phyloP scores from a whole-genome alignment of 257 asterid species.

The Vinca minor region DNA sequence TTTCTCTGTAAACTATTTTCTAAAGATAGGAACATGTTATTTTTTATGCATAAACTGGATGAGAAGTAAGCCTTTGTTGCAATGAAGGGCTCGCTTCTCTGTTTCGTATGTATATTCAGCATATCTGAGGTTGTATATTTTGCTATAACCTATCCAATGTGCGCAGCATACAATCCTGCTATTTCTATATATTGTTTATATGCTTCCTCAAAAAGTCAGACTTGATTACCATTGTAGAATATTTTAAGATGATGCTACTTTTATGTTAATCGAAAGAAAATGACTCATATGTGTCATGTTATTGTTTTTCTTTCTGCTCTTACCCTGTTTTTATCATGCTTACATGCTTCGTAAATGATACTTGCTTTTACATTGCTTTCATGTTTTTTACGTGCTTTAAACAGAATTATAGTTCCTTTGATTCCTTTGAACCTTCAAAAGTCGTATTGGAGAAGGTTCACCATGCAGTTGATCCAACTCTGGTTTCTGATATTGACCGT shows the following conservation, averaged over 20 bases:
- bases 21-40: not conserved
- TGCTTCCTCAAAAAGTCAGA: not conserved
- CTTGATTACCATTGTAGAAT: not conserved
- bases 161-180: not conserved
- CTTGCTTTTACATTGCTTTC: not conserved
- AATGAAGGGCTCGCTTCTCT: not conserved
- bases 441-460: slow-evolving; percentile 49
- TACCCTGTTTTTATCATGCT: not conserved
- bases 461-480: slow-evolving; percentile 30
- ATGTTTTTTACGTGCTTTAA: not conserved
- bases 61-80: no score
- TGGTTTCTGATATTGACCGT: slow-evolving; percentile 72
- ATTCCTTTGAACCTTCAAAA: slow-evolving; percentile 54
- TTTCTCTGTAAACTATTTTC: not conserved
- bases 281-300: not conserved
- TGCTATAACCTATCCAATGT: no score
- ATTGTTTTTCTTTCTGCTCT: slow-evolving; percentile 10
- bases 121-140: not conserved
- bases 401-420: slow-evolving; percentile 58
- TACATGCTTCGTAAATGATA: slow-evolving; percentile 26
- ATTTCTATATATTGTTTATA: not conserved
- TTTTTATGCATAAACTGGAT: not conserved
- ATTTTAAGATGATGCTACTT: not conserved
- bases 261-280: not conserved
- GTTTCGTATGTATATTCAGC: not conserved